Evolutionary conservation across 1,284 basidiomycete species (phyloP), one percentile per base, ranked within the genome.

Genomic region (Malassezia pachydermatis): DNA sequence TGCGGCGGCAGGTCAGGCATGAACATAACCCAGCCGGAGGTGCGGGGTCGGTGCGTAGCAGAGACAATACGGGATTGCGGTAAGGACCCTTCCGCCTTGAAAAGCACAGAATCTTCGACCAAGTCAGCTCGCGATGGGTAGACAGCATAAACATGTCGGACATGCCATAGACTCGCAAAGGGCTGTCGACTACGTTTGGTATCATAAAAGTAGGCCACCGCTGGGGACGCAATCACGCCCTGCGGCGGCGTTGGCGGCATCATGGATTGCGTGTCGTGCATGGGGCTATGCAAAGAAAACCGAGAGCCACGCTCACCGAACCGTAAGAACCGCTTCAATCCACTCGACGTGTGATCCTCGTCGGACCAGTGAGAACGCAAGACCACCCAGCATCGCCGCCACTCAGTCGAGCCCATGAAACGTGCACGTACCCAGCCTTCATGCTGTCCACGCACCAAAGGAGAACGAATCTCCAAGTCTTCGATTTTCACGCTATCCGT

Each of bases 351-450:
- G n/a, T 41, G 48, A 20, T 55, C 57, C 9, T 58, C 55, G 6
- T 64, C 62, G 22, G 52, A 48, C 47, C 59, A 57, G 53, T 63
- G 58, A 32, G 56, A 60, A 33, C 59, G 59, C 13, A 95, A 76
- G 5, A 84, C 80, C 76, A 89, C 81, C 86, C 88, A 98, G 46
- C 90, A 78, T 41, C 81, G 80, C 64, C 88, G 88, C 92, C 92
- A 98, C 61, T 95, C 88, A 1, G 86, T 92, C 62, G 90, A 87
- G 14, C 90, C 90, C 41, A 90, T 86, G 41, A 95, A 79, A 35
- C 94, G 82, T 22, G 90, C 81, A 57, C 85, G 81, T 32, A 89
- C 85, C 86, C 87, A 92, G 3, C 90, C 90, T 72, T 96, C 90
- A 76, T 89, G 80, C 54, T 79, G 80, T 10, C 86, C 85, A 41